A percentile compares a stretch with the other conserved stretches of the same genome.
phyloP scores from a whole-genome alignment of 2,329 filamentous ascomycete species.

The Lecanosticta acicola region DNA sequence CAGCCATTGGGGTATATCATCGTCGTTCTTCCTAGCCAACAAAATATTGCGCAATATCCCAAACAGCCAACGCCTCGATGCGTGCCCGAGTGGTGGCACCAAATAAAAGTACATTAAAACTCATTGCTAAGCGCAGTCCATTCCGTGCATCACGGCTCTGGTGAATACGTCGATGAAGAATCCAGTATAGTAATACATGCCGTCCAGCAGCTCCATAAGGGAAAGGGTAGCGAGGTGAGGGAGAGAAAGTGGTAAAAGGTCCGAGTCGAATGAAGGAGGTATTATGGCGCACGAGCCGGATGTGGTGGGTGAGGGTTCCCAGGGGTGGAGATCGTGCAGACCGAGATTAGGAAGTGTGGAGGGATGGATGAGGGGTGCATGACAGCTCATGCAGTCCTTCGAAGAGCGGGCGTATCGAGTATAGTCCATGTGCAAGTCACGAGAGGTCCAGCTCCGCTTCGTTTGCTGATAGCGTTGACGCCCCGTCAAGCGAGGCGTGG shows the following conservation, averaged over 20 bases:
- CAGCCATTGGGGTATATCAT: slow-evolving; percentile 1
- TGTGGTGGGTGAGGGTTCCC: neutral
- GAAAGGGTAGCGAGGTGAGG: neutral
- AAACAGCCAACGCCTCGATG: slow-evolving; percentile 1
- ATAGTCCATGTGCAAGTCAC: neutral
- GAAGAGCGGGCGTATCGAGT: neutral
- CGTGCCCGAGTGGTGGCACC: neutral
- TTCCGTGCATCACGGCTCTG: neutral
- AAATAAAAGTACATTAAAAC: neutral
- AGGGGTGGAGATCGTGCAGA: neutral
- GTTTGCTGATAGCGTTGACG: neutral
- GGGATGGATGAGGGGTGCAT: neutral
- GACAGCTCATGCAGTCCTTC: neutral
- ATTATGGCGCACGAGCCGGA: neutral
- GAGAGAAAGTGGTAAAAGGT: neutral
- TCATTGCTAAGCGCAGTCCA: neutral
- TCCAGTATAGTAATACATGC: neutral
- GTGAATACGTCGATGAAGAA: neutral
- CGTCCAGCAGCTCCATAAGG: neutral
- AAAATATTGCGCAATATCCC: neutral
- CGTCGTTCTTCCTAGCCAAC: neutral
- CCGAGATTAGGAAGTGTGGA: neutral
- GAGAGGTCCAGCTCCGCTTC: neutral
- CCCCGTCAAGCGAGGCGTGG: neutral
- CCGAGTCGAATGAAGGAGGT: neutral